Base-by-base conservation (phyloP, 495 filamentous ascomycete genomes). In the Friedmanniomyces simplex region DNA sequence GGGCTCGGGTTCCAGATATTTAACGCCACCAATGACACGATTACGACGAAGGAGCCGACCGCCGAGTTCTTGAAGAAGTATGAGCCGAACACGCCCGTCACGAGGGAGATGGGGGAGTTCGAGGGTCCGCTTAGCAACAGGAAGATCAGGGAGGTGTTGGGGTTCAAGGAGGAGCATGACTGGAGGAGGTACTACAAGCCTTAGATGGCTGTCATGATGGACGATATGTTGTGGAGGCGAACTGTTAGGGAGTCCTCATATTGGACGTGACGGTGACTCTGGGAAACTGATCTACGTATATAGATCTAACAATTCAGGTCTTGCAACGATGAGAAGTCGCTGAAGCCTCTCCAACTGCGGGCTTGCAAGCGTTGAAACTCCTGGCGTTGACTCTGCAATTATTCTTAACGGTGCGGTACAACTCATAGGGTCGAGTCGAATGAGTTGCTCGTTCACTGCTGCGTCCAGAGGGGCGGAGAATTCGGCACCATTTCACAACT, bases 11-110 rank as follows among this genome's bases (percentile, higher is more conserved):
- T 82, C 53, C 77, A 82, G 63, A 67, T 82, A 0, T 82, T 84
- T 69, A 83, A 83, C 64, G 79, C 78, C 37, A 78, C 76, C 2
- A 84, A 82, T 64, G 74, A 79, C 68, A 76, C 74, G 6, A 82
- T 81, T 34, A 82, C 79, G 6, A 67, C 72, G 1, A 71, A 55
- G 50, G 61, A 63, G 24, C 72, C 76, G 24, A 77, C 77, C 7
- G 66, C 57, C 28, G 70, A 77, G 57, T 80, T 81, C 55, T 58
- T 82, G 65, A 68, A 71, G 63, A 68, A 71, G 55, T 63, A 67
- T 6, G 72, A 67, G 60, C 79, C 79, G 1, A 61, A 70, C 28
- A 72, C 71, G 34, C 69, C 69, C 13, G 68, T 82, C 21, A 78
- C 72, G 53, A 65, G 78, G 48, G 72, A 79, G 50, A 73, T 82